Base-by-base conservation (phyloP, 441 rosid genomes). In the Dalechampia spathulata region DNA sequence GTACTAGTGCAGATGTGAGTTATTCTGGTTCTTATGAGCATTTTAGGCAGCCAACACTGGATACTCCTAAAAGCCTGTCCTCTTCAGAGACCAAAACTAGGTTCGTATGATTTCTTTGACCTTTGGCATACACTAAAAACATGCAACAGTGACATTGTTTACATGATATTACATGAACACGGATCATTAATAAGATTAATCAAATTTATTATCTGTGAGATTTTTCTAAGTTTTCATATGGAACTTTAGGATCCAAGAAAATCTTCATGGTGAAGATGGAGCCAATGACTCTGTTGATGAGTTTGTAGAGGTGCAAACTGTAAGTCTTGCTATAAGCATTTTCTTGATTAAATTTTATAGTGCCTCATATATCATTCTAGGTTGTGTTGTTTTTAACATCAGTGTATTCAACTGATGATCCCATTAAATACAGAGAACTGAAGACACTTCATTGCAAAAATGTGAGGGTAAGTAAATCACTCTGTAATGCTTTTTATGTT, bases 71-170 rank as follows among this genome's bases (percentile, higher is more conserved):
- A 63, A 74, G 52, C 51, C 42, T 68, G 53, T 66, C 74, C 55
- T 55, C 81, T 48, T 69, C 63, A 22, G 72, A 65, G 63, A 68
- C 63, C 57, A 82, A 64, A 64, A 86, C 44, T 81, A 88, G 93
- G 96, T 91, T 22, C 37, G 43, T 52, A 52, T 46, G 21, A 46
- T 22, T 44, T 66, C 55, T 4, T 20, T 47, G 7, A 15, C 27
- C 37, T 5, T n/a, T 17, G 6, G 27, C 22, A 10, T 55, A 28
- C 30, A 20, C 4, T 19, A 40, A n/a, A 49, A 15, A n/a, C n/a
- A n/a, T n/a, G n/a, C n/a, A n/a, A n/a, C n/a, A n/a, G n/a, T 43
- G 28, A 19, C n/a, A 16, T 37, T 14, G 16, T n/a, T 51, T 50
- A 15, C 16, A 10, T 28, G 23, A 19, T 26, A 32, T 30, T 42